These are phyloP conservation scores for Capillidium rhysosporum DNA, from an alignment of 371 early-diverging fungal species.

Conservation along the genomic window DNA sequence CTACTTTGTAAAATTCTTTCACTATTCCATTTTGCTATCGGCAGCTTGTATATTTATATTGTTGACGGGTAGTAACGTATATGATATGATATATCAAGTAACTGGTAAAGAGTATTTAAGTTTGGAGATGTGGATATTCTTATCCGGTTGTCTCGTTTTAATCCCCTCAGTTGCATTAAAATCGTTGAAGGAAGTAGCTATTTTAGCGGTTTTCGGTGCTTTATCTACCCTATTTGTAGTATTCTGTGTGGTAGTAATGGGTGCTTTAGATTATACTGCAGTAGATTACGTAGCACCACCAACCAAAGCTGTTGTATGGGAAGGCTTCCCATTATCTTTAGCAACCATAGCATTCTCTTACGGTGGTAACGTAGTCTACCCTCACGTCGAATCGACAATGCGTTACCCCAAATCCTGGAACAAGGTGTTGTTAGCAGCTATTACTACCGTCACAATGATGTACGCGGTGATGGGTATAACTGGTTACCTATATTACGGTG, in stretches of 20 bases:
- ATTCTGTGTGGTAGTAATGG: constrained; percentile 10
- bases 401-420: constrained; percentile 50
- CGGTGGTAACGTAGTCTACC: constrained; percentile 63
- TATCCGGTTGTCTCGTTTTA: constrained; percentile 17
- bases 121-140: constrained; percentile 16
- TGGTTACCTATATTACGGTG: constrained; percentile 70
- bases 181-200: constrained; percentile 8
- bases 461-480: constrained; percentile 53
- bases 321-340: constrained; percentile 13
- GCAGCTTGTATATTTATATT: constrained; percentile 59
- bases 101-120: not conserved
- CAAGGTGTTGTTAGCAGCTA: constrained; percentile 39
- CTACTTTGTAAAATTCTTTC: constrained; percentile 32
- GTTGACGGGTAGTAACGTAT: constrained; percentile 40
- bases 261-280: not conserved
- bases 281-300: not conserved
- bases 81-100: constrained; percentile 21
- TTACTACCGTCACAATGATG: constrained; percentile 44
- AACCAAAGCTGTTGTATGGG: not conserved
- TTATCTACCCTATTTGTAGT: constrained; percentile 26
- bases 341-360: constrained; percentile 58
- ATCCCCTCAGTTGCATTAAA: constrained; percentile 30
- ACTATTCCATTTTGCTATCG: constrained; percentile 44
- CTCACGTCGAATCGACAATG: constrained; percentile 80
- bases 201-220: constrained; percentile 17